Evolutionary conservation across 2,329 filamentous ascomycete species (phyloP), one percentile per base, ranked within the genome.

Genomic region (Alternaria dauci): DNA sequence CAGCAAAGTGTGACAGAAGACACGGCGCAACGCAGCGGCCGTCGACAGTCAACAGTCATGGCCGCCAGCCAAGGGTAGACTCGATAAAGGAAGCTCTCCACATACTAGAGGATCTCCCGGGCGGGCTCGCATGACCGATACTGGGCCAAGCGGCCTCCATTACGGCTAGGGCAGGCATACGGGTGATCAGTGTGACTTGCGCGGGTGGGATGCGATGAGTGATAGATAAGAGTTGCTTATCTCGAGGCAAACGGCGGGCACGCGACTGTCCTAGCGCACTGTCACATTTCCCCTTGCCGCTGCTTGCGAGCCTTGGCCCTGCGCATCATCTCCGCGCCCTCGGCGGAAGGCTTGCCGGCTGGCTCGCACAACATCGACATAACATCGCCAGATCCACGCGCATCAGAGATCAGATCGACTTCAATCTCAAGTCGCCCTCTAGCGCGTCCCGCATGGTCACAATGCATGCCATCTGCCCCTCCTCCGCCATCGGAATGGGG

Each of bases 111-210:
- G 62, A 70, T 66, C 55, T 59, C 63, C 58, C 58, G 61, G 61
- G 60, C 65, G 53, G 71, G 66, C 66, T 67, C 71, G 67, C 67
- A 69, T 70, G 66, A 60, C 71, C 71, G 62, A 69, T 66, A 62
- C 52, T 59, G 58, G 38, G 55, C 26, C 58, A 63, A 61, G 60
- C 55, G 63, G 64, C 61, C 60, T 61, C 55, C 52, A 56, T 57
- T 55, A 59, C 47, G 65, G 65, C 54, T 62, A 66, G 66, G 52
- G 54, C 54, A 65, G 61, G 26, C 65, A 67, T 68, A 46, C 50
- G 55, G 43, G 43, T 7, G 20, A 52, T 52, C 50, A 59, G 59
- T 63, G 66, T 68, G 61, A 65, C 58, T 60, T 53, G 56, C 9
- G 51, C 52, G 65, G 62, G 61, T 62, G 63, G 62, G 56, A 56